Conservation (phyloP, 768 basidiomycete species). For the Suillus ampliporus region DNA sequence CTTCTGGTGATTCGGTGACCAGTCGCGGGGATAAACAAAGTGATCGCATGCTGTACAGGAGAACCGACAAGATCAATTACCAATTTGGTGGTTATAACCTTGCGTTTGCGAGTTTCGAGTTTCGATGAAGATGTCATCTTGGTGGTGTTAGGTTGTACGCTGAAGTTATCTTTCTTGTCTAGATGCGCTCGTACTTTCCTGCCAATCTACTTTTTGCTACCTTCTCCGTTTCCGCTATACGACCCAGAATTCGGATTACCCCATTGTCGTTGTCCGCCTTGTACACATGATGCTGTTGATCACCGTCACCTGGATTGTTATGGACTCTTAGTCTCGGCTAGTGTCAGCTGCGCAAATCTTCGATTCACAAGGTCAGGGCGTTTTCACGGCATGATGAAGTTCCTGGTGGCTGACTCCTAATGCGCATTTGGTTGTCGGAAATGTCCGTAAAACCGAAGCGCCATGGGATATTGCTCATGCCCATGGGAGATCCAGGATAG, state of each 20-base stretch:
- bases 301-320: neutral
- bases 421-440: conserved; percentile 11
- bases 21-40: conserved; percentile 21
- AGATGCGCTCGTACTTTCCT: conserved; percentile 24
- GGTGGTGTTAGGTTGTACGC: conserved; percentile 18
- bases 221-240: conserved; percentile 13
- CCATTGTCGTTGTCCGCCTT: conserved; percentile 23
- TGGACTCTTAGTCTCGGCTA: conserved; percentile 1
- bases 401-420: conserved; percentile 7
- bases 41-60: conserved; percentile 56
- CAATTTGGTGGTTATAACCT: conserved; percentile 93
- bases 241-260: conserved; percentile 16
- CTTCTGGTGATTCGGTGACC: conserved; percentile 26
- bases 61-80: conserved; percentile 98
- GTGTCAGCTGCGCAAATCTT: conserved; percentile 10
- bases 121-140: conserved; percentile 36
- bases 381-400: conserved; percentile 7
- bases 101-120: conserved; percentile 87
- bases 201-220: conserved; percentile 22
- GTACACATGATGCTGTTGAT: conserved; percentile 11
- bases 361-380: conserved; percentile 18
- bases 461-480: conserved; percentile 16
- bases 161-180: conserved; percentile 26
- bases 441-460: conserved; percentile 6
- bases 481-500: conserved; percentile 23